These are phyloP conservation scores for Gossypium mustelinum DNA, from an alignment of 345 rosid genomes.

Conservation along the genomic window DNA sequence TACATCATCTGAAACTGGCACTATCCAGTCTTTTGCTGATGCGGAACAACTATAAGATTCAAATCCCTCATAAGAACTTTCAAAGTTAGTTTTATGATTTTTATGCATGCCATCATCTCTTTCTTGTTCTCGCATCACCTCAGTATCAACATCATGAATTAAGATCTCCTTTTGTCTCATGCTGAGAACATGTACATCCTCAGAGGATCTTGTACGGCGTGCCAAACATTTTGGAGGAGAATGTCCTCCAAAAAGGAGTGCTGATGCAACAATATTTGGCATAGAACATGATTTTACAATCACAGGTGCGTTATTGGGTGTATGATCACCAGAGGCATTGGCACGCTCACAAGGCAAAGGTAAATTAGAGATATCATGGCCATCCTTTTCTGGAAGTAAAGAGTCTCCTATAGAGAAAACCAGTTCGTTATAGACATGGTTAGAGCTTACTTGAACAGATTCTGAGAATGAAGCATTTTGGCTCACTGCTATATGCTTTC, in stretches of 20 bases:
- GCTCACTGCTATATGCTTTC: constrained; percentile 29
- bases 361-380: constrained; percentile 38
- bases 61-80: constrained; percentile 38
- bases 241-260: constrained; percentile 27
- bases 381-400: constrained; percentile 44
- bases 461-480: constrained; percentile 34
- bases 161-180: constrained; percentile 34
- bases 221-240: constrained; percentile 32
- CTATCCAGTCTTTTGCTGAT: constrained; percentile 61
- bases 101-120: constrained; percentile 24
- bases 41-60: constrained; percentile 53
- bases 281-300: constrained; percentile 53
- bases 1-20: constrained; percentile 56
- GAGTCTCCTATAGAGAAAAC: constrained; percentile 61
- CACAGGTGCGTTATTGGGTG: constrained; percentile 34
- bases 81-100: constrained; percentile 32
- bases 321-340: constrained; percentile 35
- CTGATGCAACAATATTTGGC: constrained; percentile 40
- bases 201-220: constrained; percentile 52
- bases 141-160: constrained; percentile 31
- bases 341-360: constrained; percentile 37
- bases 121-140: constrained; percentile 29
- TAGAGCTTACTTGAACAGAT: constrained; percentile 42
- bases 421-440: constrained; percentile 37
- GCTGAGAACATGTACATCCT: constrained; percentile 44